phyloP scores from a whole-genome alignment of 2,329 filamentous ascomycete species.

The Teratosphaeria zuluensis region DNA sequence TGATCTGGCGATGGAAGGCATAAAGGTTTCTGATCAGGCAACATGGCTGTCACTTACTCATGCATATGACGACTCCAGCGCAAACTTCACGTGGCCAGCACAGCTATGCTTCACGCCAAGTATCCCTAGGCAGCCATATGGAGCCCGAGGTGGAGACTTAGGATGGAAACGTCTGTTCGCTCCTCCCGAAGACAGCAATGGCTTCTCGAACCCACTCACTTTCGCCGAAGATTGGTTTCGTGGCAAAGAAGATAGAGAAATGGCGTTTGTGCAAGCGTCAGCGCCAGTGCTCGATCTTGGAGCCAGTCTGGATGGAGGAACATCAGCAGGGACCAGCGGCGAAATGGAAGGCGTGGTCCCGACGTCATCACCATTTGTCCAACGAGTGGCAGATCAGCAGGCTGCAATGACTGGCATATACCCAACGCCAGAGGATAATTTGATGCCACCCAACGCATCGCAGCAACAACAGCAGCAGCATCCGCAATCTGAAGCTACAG shows the following conservation, averaged over 20 bases:
- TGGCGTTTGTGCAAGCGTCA: conserved; percentile 5
- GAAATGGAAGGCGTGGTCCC: conserved; percentile 1
- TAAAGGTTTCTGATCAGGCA: conserved; percentile 1
- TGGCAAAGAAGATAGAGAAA: conserved; percentile 10
- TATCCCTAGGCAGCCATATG: background rate
- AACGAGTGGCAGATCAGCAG: conserved; percentile 30
- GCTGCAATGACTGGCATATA: conserved; percentile 48
- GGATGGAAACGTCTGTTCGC: conserved; percentile 18
- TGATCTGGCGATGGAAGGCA: conserved; percentile 6
- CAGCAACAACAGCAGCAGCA: conserved; percentile 6
- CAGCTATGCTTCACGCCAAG: conserved; percentile 11
- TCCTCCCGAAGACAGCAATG: conserved; percentile 8
- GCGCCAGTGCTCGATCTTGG: background rate
- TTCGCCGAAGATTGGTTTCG: conserved; percentile 22
- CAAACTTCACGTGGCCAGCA: conserved; percentile 13
- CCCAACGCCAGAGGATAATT: conserved; percentile 59
- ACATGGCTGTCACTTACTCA: conserved; percentile 2
- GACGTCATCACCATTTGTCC: conserved; percentile 27
- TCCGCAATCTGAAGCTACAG: background rate
- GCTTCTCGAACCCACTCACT: conserved; percentile 23
- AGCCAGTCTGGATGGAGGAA: background rate
- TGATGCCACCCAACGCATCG: conserved; percentile 13
- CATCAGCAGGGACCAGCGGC: background rate
- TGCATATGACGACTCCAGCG: background rate
- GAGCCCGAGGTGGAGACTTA: background rate